A percentile compares a stretch with the other conserved stretches of the same genome.
These are phyloP conservation scores for Penicillium mononematosum DNA, from an alignment of 495 filamentous ascomycete species.

Conservation along the genomic window DNA sequence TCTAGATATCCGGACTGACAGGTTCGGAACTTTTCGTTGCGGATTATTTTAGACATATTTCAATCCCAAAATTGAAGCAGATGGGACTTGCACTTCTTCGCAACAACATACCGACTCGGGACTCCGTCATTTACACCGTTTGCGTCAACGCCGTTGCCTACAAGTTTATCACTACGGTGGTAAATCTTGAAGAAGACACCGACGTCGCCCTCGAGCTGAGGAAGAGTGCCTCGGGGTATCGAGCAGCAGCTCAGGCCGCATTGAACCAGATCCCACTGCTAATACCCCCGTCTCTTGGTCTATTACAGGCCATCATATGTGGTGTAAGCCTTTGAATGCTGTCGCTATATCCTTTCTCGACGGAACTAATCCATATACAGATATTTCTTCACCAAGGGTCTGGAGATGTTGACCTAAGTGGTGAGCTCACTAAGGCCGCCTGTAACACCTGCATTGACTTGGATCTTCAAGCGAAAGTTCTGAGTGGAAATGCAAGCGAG, in stretches of 20 bases:
- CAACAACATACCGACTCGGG: slow-evolving; percentile 8
- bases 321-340: neutral
- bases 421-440: slow-evolving; percentile 20
- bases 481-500: neutral
- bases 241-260: slow-evolving; percentile 17
- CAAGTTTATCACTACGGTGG: slow-evolving; percentile 21
- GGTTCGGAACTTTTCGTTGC: slow-evolving; percentile 20
- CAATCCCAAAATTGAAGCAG: slow-evolving; percentile 14
- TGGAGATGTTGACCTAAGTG: slow-evolving; percentile 18
- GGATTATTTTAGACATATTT: slow-evolving; percentile 26
- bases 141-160: slow-evolving; percentile 23
- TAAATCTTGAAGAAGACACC: slow-evolving; percentile 10
- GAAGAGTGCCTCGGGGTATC: slow-evolving; percentile 11
- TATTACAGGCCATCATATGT: slow-evolving; percentile 18
- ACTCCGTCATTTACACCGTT: slow-evolving; percentile 18
- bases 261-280: slow-evolving; percentile 19
- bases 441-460: slow-evolving; percentile 22
- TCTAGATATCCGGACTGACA: slow-evolving; percentile 21
- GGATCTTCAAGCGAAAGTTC: slow-evolving; percentile 9
- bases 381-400: slow-evolving; percentile 26
- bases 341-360: neutral
- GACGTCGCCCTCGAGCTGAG: slow-evolving; percentile 14
- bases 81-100: slow-evolving; percentile 22
- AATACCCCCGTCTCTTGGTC: slow-evolving; percentile 10
- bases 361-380: slow-evolving; percentile 4